Evolutionary conservation across 2,329 filamentous ascomycete species (phyloP).

Genomic region (Monosporascus sp.): DNA sequence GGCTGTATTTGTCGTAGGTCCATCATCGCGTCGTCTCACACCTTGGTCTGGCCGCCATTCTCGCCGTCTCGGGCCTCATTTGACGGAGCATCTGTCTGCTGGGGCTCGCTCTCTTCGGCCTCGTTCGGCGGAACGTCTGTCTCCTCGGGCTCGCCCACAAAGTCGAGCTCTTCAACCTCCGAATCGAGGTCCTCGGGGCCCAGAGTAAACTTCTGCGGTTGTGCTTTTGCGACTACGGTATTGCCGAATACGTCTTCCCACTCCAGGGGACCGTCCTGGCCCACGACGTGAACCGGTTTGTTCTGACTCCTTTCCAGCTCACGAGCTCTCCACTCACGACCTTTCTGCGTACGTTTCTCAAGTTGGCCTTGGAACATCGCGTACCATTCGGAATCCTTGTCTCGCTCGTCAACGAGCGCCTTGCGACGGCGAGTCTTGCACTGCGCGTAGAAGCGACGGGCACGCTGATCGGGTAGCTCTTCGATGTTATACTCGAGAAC

Average conservation of each 20-base stretch:
- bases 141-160: too few species aligned
- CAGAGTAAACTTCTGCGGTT: neutral
- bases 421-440: constrained; percentile 52
- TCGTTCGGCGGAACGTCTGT: too few species aligned
- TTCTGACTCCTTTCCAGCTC: constrained; percentile 48
- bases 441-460: constrained; percentile 48
- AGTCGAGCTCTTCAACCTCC: too few species aligned
- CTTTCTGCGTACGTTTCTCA: constrained; percentile 40
- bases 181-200: neutral
- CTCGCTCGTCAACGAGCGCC: constrained; percentile 37
- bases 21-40: too few species aligned
- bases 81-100: too few species aligned
- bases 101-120: too few species aligned
- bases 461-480: constrained; percentile 48
- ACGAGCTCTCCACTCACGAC: constrained; percentile 51
- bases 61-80: too few species aligned
- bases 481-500: constrained; percentile 70
- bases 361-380: constrained; percentile 39
- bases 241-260: constrained; percentile 32
- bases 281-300: constrained; percentile 43
- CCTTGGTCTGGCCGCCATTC: too few species aligned
- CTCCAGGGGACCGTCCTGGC: constrained; percentile 28
- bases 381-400: constrained; percentile 40
- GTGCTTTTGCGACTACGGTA: neutral
- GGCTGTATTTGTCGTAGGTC: too few species aligned